Evolutionary conservation across 2,329 filamentous ascomycete genomes (phyloP).

Genomic region (Aspergillus amoenus): DNA sequence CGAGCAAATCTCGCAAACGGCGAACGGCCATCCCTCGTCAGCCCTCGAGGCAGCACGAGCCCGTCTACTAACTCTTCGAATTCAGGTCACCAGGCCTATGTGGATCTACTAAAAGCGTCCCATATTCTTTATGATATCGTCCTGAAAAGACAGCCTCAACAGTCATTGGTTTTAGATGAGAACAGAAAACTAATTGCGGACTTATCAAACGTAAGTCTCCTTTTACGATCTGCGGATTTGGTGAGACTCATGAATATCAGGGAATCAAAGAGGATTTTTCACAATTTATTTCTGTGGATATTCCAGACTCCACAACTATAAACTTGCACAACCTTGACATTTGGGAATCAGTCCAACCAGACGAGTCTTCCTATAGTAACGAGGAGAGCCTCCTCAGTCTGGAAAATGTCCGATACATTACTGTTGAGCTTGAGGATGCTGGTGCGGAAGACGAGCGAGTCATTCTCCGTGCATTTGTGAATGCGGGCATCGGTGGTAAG

Average conservation of each 20-base stretch:
- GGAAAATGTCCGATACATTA: slow-evolving; percentile 29
- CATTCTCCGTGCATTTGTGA: slow-evolving; percentile 31
- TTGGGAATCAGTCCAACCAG: slow-evolving; percentile 31
- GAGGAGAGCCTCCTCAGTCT: slow-evolving; percentile 17
- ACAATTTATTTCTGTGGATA: slow-evolving; percentile 26
- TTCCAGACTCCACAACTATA: slow-evolving; percentile 24
- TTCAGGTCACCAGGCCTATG: slow-evolving; percentile 29
- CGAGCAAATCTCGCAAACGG: slow-evolving; percentile 23
- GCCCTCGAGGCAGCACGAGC: slow-evolving; percentile 24
- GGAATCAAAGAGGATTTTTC: slow-evolving; percentile 28
- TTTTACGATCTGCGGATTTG: background rate
- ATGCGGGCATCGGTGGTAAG: slow-evolving; percentile 32
- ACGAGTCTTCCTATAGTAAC: slow-evolving; percentile 21
- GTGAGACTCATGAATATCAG: slow-evolving; percentile 11
- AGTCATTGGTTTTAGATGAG: slow-evolving; percentile 25
- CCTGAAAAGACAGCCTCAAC: slow-evolving; percentile 21
- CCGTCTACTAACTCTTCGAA: slow-evolving; percentile 22
- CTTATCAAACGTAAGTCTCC: slow-evolving; percentile 26
- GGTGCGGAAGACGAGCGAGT: slow-evolving; percentile 32
- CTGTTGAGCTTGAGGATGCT: slow-evolving; percentile 32
- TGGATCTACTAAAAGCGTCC: slow-evolving; percentile 32
- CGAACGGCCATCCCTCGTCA: slow-evolving; percentile 20
- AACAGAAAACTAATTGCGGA: slow-evolving; percentile 32
- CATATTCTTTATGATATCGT: slow-evolving; percentile 35
- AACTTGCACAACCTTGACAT: slow-evolving; percentile 27